Evolutionary conservation across 176 grass and related monocot genomes (phyloP).

Genomic region (Eleusine coracana): DNA sequence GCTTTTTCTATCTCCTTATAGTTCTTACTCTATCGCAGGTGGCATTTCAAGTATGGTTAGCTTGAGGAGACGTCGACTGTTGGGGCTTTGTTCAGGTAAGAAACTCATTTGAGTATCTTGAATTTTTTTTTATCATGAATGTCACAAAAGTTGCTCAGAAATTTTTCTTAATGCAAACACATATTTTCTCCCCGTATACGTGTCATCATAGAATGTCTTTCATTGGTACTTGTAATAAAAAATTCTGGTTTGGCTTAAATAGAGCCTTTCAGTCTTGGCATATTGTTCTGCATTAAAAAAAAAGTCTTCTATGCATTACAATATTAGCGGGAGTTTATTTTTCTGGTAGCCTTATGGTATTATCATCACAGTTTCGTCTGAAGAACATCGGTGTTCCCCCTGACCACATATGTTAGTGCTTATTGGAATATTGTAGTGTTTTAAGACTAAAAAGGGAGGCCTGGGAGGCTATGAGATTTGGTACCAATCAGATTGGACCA

Average conservation of each 20-base stretch:
- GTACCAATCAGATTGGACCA: not conserved
- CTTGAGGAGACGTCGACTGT: conserved; percentile 72
- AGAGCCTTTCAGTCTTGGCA: conserved; percentile 22
- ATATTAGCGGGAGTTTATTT: conserved; percentile 10
- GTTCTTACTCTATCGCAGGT: conserved; percentile 43
- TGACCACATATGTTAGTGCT: conserved; percentile 16
- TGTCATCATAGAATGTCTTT: not conserved
- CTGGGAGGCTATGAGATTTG: not conserved
- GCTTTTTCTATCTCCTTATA: conserved; percentile 29
- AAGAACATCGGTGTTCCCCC: not conserved
- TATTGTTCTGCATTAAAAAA: conserved; percentile 8
- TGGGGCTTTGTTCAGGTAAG: conserved; percentile 74
- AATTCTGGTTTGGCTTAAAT: not conserved
- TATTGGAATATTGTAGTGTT: not conserved
- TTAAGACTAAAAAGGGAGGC: not conserved
- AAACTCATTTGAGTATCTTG: conserved; percentile 25
- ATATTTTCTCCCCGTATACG: not conserved
- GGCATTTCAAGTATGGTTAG: conserved; percentile 81
- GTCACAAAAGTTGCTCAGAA: conserved; percentile 13
- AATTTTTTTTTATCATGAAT: conserved; percentile 10
- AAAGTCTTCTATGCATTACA: not conserved
- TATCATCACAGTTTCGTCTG: not conserved
- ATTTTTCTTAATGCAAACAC: conserved; percentile 21
- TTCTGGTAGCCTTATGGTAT: not conserved
- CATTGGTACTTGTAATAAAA: conserved; percentile 6